These are phyloP conservation scores for Aspergillus asperescens DNA, from an alignment of 495 filamentous ascomycete species.

Conservation along the genomic window DNA sequence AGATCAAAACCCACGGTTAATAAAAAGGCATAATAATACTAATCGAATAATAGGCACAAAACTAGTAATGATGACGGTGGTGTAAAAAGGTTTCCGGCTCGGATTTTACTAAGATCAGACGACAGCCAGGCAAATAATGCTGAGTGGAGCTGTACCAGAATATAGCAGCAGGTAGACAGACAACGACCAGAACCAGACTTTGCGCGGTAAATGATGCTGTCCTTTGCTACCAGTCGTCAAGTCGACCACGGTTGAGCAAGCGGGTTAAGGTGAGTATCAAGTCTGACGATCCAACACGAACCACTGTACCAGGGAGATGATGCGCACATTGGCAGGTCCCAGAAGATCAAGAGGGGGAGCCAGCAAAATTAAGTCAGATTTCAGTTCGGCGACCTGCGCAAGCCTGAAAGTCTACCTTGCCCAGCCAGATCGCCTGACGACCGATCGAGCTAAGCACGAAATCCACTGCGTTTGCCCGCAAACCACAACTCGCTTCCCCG, in stretches of 20 bases:
- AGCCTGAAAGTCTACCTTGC: constrained; percentile 23
- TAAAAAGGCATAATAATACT: constrained; percentile 11
- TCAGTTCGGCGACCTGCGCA: constrained; percentile 27
- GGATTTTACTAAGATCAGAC: constrained; percentile 21
- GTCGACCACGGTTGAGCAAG: constrained; percentile 30
- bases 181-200: constrained; percentile 16
- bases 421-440: constrained; percentile 20
- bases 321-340: constrained; percentile 40
- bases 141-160: constrained; percentile 25
- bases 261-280: constrained; percentile 25
- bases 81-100: constrained; percentile 13
- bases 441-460: constrained; percentile 22
- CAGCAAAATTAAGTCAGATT: constrained; percentile 20
- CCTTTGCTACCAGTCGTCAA: constrained; percentile 21
- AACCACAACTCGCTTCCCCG: constrained; percentile 24
- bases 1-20: constrained; percentile 13
- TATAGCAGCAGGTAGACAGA: constrained; percentile 12
- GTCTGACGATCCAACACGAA: constrained; percentile 29
- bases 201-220: constrained; percentile 17
- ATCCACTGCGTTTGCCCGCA: constrained; percentile 27
- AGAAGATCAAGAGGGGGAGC: constrained; percentile 35
- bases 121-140: constrained; percentile 19
- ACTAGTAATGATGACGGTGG: constrained; percentile 13
- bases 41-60: constrained; percentile 5
- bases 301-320: constrained; percentile 29